phyloP scores from a whole-genome alignment of 805 yeast species.

The Osmozyma mogii region DNA sequence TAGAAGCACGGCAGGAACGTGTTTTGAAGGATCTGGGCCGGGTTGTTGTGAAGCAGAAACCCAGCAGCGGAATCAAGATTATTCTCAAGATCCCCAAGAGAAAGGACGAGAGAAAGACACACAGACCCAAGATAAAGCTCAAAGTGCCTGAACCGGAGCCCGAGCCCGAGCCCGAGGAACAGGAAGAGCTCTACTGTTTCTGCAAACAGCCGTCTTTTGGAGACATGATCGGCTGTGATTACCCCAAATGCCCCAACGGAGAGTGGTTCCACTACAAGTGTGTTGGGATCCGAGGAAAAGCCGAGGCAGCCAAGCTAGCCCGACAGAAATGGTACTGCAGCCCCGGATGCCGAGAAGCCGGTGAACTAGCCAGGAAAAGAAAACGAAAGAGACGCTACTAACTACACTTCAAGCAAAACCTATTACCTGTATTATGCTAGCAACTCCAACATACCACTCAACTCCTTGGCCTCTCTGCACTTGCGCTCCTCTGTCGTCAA shows the following conservation, averaged over 20 bases:
- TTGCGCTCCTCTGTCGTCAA: constrained; percentile 63
- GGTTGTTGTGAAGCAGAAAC: constrained; percentile 8
- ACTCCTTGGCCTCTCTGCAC: constrained; percentile 79
- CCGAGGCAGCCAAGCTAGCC: constrained; percentile 28
- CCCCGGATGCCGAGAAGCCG: constrained; percentile 19
- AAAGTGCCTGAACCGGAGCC: neutral
- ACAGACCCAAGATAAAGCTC: constrained; percentile 3
- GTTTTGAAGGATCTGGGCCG: constrained; percentile 8
- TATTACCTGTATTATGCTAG: no score
- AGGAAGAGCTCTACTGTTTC: constrained; percentile 14
- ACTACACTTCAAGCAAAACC: no score
- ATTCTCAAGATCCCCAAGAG: constrained; percentile 7
- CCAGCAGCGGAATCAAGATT: constrained; percentile 10
- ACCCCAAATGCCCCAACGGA: constrained; percentile 33
- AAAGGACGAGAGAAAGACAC: constrained; percentile 1
- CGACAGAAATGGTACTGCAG: constrained; percentile 35
- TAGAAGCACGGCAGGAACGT: constrained; percentile 27
- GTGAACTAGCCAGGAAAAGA: no score
- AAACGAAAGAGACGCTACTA: no score
- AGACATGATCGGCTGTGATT: constrained; percentile 24
- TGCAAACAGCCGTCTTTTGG: constrained; percentile 22
- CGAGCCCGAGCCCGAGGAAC: constrained; percentile 3
- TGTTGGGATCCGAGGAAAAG: constrained; percentile 32
- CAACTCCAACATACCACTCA: constrained; percentile 90
- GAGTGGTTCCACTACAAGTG: constrained; percentile 42